Percentiles rank a stretch among this genome's conserved stretches.
Evolutionary conservation across 306 rosid species (phyloP).

Genomic region (Cercis canadensis): DNA sequence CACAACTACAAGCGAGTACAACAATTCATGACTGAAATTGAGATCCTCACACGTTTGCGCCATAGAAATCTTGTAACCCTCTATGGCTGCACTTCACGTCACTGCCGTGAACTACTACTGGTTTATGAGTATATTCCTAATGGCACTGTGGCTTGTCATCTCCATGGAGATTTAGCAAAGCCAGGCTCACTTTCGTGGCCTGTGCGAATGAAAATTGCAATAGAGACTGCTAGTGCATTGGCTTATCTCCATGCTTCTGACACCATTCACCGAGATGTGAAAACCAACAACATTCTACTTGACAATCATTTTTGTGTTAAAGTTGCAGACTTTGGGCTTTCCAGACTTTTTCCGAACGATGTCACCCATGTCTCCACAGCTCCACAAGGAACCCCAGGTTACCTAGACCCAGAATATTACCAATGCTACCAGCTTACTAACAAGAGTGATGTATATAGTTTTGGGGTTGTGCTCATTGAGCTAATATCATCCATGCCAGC

Average conservation of each 20-base stretch:
- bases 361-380: conserved; percentile 53
- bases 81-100: conserved; percentile 78
- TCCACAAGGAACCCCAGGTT: conserved; percentile 59
- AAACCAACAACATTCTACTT: conserved; percentile 50
- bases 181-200: background rate
- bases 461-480: conserved; percentile 55
- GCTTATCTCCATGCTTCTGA: conserved; percentile 41
- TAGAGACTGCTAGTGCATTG: background rate
- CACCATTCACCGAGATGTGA: conserved; percentile 53
- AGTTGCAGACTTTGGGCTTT: conserved; percentile 60
- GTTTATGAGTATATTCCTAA: conserved; percentile 21
- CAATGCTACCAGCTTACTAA: conserved; percentile 52
- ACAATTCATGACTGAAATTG: conserved; percentile 50
- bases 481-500: conserved; percentile 59
- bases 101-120: conserved; percentile 61
- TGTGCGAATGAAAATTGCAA: background rate
- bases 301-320: conserved; percentile 49
- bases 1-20: conserved; percentile 56
- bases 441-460: conserved; percentile 61
- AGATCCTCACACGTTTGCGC: conserved; percentile 61
- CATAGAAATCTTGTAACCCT: conserved; percentile 74
- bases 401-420: conserved; percentile 54
- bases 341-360: conserved; percentile 40
- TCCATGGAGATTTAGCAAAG: conserved; percentile 29
- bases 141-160: conserved; percentile 24